Evolutionary conservation across 1,284 basidiomycete species (phyloP).

Genomic region (Tilletia indica): DNA sequence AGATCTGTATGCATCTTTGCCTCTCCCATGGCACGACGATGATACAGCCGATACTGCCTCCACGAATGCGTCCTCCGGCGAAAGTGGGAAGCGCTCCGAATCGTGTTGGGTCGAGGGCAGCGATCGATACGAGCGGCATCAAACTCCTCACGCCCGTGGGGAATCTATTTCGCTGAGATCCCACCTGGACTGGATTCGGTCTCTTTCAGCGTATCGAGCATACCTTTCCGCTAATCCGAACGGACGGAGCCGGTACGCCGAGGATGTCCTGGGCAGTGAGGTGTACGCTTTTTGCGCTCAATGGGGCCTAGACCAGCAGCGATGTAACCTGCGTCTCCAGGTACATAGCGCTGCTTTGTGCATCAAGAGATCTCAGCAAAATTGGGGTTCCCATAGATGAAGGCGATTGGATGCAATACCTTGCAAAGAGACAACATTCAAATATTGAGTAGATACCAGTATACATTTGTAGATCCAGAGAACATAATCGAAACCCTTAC

Average conservation of each 20-base stretch:
- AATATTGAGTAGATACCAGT: too few species aligned
- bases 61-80: too few species aligned
- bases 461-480: too few species aligned
- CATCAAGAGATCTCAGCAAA: not conserved
- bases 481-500: too few species aligned
- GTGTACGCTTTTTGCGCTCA: too few species aligned
- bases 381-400: too few species aligned
- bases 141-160: not conserved
- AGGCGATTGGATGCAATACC: too few species aligned
- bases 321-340: not conserved
- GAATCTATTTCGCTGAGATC: not conserved
- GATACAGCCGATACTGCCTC: not conserved
- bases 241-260: not conserved
- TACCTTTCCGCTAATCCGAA: not conserved
- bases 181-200: not conserved
- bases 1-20: not conserved
- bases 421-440: too few species aligned
- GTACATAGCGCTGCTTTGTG: not conserved
- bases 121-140: not conserved
- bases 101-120: not conserved
- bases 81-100: not conserved
- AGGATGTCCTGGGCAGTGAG: not conserved
- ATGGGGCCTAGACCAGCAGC: not conserved
- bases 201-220: not conserved
- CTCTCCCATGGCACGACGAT: not conserved